Percentiles rank a stretch among this genome's conserved stretches.
Evolutionary conservation across 2,329 filamentous ascomycete genomes (phyloP).

Genomic region (Thermomyces lanuginosus): DNA sequence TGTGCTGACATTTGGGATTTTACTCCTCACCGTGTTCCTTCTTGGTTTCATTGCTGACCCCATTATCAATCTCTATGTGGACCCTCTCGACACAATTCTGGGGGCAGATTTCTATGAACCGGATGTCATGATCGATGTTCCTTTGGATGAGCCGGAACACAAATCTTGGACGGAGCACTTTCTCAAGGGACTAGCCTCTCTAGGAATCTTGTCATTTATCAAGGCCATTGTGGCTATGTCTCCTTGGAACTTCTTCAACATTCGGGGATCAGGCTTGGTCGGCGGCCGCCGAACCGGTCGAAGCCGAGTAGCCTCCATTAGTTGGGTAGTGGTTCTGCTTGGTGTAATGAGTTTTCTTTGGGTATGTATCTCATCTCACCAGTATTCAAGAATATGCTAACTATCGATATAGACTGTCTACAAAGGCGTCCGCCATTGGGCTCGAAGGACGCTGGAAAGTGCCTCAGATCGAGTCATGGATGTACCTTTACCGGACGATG

Average conservation of each 20-base stretch:
- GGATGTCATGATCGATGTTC: slow-evolving; percentile 18
- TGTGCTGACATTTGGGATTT: slow-evolving; percentile 52
- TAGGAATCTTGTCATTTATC: slow-evolving; percentile 70
- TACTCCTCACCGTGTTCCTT: slow-evolving; percentile 57
- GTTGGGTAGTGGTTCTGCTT: slow-evolving; percentile 60
- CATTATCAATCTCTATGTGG: slow-evolving; percentile 74
- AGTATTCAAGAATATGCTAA: slow-evolving; percentile 1
- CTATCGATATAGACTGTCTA: slow-evolving; percentile 49
- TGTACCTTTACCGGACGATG: slow-evolving; percentile 40
- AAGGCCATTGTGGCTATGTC: slow-evolving; percentile 62
- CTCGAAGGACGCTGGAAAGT: slow-evolving; percentile 53
- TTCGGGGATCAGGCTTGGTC: slow-evolving; percentile 46
- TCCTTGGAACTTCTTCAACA: slow-evolving; percentile 61
- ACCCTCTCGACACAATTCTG: slow-evolving; percentile 51
- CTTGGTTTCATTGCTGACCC: slow-evolving; percentile 88
- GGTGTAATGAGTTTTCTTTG: slow-evolving; percentile 65
- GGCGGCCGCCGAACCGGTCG: slow-evolving; percentile 46
- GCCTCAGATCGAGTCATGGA: slow-evolving; percentile 71
- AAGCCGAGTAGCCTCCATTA: slow-evolving; percentile 62
- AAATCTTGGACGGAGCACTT: slow-evolving; percentile 69
- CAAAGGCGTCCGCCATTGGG: slow-evolving; percentile 62
- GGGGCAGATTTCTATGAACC: slow-evolving; percentile 28
- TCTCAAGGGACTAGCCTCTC: slow-evolving; percentile 71
- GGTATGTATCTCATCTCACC: slow-evolving; percentile 34
- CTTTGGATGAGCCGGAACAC: slow-evolving; percentile 31